Base-by-base conservation (phyloP, 1,284 basidiomycete genomes). In the Rhodotorula sp. region DNA sequence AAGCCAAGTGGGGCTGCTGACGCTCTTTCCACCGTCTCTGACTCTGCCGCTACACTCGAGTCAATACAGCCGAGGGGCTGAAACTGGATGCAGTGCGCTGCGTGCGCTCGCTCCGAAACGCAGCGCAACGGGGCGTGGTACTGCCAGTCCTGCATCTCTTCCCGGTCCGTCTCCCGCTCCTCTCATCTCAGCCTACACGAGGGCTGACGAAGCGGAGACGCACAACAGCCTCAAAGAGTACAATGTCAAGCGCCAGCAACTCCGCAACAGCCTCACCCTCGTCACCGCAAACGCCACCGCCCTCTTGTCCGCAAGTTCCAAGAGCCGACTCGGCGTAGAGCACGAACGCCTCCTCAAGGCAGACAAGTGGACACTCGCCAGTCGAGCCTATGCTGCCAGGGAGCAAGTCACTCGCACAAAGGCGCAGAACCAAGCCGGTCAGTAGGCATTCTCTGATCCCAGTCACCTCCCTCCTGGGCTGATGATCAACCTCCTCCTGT, bases 291-390 rank as follows among this genome's bases (percentile, higher is more conserved):
- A 67, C 48, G 67, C 70, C 23, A 48, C n/a, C 7, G 55, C 54
- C 28, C 67, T 75, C 26, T 69, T 75, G 48, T 23, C 45, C 4
- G 55, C 6, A 34, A 34, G 60, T 2, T 18, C 60, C 2, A 49
- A 60, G n/a, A 60, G 49, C n/a, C 49, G 19, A 6, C 45, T 73
- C 16, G 70, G 67, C 6, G 68, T 75, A 12, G 18, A 57, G 1
- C 57, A 75, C 1, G 74, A 75, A 49, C 61, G 67, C 21, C 15
- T 31, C 14, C 58, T 71, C 47, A 75, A 75, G 45, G 74, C 74
- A 8, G 60, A 71, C 2, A 69, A 73, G 54, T 75, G 69, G 69
- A 49, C 63, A 3, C 55, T 70, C 7, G 72, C 68, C 19, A 65
- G 63, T 21, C 58, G 61, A 43, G 56, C 63, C 12, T 56, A 66